These are phyloP conservation scores for Globisporangium canariense DNA, from an alignment of 352 stramenopile genomes.

Conservation along the genomic window DNA sequence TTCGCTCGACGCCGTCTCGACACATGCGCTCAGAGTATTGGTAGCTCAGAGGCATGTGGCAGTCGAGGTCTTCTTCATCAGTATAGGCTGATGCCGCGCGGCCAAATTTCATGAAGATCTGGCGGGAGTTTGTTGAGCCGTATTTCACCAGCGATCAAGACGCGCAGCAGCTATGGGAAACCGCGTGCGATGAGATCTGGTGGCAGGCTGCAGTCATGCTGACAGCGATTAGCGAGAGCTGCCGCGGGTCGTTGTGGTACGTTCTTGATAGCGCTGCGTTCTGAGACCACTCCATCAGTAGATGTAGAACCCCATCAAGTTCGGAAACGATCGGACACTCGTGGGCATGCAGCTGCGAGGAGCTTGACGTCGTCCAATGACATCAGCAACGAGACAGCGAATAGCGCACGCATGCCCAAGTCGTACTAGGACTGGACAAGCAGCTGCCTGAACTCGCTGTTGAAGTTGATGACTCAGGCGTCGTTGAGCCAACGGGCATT, in stretches of 20 bases:
- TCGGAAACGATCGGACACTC: constrained; percentile 2
- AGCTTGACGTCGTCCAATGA: constrained; percentile 16
- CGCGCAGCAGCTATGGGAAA: constrained; percentile 3
- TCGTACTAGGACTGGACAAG: constrained; percentile 11
- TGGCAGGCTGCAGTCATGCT: constrained; percentile 9
- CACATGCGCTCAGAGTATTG: too few species aligned
- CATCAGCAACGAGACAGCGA: constrained; percentile 3
- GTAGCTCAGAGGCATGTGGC: too few species aligned
- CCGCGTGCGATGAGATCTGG: background rate
- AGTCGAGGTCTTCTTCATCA: background rate
- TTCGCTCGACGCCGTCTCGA: too few species aligned
- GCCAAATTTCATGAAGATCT: constrained; percentile 11
- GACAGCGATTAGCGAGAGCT: background rate
- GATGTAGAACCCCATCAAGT: constrained; percentile 1
- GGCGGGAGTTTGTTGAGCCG: background rate
- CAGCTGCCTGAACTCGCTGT: constrained; percentile 14
- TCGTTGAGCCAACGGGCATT: background rate
- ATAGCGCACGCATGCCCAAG: constrained; percentile 5
- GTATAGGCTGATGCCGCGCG: background rate
- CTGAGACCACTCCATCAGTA: constrained; percentile 6
- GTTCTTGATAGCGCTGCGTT: background rate
- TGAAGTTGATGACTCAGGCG: constrained; percentile 6
- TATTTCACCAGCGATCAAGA: background rate
- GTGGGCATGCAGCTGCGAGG: constrained; percentile 4
- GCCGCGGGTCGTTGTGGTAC: background rate